Evolutionary conservation across 1,139 yeast species (phyloP).

Genomic region (Taiozyma onychis): DNA sequence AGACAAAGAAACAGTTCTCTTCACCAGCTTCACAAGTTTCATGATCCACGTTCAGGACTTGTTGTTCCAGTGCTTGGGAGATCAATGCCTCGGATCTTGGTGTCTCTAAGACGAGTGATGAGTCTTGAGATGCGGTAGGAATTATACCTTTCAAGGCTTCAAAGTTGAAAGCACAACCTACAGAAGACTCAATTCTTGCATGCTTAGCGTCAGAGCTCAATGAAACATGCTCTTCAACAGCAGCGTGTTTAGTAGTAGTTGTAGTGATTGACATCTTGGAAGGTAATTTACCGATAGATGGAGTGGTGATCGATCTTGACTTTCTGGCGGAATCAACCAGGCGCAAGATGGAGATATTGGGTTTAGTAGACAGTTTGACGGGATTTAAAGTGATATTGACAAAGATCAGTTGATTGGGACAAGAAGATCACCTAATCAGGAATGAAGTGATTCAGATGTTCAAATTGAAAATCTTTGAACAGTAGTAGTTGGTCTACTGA

Average conservation of each 20-base stretch:
- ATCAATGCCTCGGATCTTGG: constrained; percentile 24
- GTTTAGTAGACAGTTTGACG: constrained; percentile 13
- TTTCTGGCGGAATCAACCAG: constrained; percentile 15
- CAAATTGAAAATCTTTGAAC: background rate
- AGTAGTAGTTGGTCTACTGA: background rate
- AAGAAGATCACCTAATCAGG: background rate
- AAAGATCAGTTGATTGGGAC: background rate
- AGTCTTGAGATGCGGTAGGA: background rate
- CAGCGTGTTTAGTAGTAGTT: constrained; percentile 3
- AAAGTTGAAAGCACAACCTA: constrained; percentile 3
- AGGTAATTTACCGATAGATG: background rate
- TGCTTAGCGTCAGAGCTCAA: background rate
- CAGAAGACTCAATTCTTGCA: constrained; percentile 5
- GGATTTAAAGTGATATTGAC: background rate
- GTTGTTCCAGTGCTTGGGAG: constrained; percentile 38
- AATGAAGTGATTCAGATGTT: background rate
- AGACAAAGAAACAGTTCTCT: constrained; percentile 84
- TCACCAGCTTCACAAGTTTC: constrained; percentile 69
- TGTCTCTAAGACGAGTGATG: constrained; percentile 14
- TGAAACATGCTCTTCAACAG: background rate
- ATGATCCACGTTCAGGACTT: constrained; percentile 44
- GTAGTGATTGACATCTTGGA: constrained; percentile 17
- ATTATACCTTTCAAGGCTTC: constrained; percentile 6
- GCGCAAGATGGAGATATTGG: constrained; percentile 10
- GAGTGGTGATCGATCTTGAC: constrained; percentile 6